Evolutionary conservation across 2,329 filamentous ascomycete species (phyloP).

Genomic region (Tricladium varicosporioides): DNA sequence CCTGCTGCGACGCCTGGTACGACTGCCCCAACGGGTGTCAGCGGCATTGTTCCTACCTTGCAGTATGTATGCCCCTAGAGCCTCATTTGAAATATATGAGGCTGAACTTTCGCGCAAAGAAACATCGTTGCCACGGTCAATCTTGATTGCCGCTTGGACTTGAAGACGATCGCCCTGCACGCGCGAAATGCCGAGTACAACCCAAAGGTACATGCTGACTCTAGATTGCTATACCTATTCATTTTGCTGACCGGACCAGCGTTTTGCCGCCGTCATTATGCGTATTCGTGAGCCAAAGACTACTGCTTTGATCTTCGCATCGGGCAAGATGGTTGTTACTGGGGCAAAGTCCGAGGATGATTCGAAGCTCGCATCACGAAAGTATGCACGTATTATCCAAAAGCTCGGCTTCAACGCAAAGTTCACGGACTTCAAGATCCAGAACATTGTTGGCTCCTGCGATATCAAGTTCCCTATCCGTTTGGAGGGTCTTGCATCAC

Average conservation of each 20-base stretch:
- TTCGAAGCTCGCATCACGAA: constrained; percentile 92
- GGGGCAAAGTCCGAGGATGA: constrained; percentile 98
- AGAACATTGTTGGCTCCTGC: constrained; percentile 98
- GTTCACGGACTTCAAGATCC: constrained; percentile 99
- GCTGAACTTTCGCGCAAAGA: constrained; percentile 63
- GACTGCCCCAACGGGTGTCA: constrained; percentile 64
- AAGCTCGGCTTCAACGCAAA: constrained; percentile 99
- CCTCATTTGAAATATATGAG: constrained; percentile 39
- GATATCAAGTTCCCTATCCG: constrained; percentile 99
- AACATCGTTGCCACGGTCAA: constrained; percentile 99
- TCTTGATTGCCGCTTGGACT: constrained; percentile 91
- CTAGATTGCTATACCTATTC: constrained; percentile 43
- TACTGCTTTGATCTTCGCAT: constrained; percentile 95
- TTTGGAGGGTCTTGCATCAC: constrained; percentile 89
- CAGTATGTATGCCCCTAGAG: constrained; percentile 76
- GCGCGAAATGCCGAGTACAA: constrained; percentile 99
- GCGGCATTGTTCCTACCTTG: constrained; percentile 87
- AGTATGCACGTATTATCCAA: constrained; percentile 98
- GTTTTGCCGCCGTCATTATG: constrained; percentile 99
- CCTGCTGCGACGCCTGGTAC: constrained; percentile 89
- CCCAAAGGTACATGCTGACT: constrained; percentile 72
- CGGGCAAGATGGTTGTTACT: constrained; percentile 99
- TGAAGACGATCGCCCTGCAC: constrained; percentile 98
- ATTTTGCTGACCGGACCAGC: constrained; percentile 54
- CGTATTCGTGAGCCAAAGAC: constrained; percentile 99